phyloP scores from a whole-genome alignment of 2,329 filamentous ascomycete genomes.

The Talaromyces marneffei region DNA sequence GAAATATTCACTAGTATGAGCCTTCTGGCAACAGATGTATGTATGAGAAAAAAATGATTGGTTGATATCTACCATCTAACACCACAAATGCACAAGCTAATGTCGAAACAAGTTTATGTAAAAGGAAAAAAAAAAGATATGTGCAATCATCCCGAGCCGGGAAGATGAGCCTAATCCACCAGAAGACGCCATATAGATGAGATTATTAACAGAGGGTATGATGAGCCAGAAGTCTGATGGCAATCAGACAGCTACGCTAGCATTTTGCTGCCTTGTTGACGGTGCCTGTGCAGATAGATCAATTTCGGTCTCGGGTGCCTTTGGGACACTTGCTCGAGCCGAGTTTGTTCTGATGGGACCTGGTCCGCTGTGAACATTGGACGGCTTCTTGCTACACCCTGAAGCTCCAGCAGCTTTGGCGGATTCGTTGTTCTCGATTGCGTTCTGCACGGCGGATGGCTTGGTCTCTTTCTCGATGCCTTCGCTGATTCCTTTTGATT shows the following conservation, averaged over 20 bases:
- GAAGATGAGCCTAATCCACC: not conserved
- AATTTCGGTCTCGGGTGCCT: constrained; percentile 19
- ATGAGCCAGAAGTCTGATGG: not conserved
- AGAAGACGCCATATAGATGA: not conserved
- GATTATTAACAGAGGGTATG: not conserved
- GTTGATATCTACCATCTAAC: not conserved
- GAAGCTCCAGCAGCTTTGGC: constrained; percentile 30
- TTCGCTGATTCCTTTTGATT: constrained; percentile 23
- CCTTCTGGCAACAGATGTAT: not conserved
- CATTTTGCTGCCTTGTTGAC: constrained; percentile 11
- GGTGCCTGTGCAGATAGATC: constrained; percentile 18
- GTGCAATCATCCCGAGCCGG: not conserved
- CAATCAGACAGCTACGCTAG: constrained; percentile 12
- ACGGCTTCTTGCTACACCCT: constrained; percentile 2
- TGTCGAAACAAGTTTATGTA: not conserved
- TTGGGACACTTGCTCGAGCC: constrained; percentile 18
- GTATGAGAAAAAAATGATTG: not conserved
- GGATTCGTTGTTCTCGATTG: constrained; percentile 30
- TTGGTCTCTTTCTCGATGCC: constrained; percentile 13
- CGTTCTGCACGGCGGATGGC: constrained; percentile 29
- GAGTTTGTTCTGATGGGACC: constrained; percentile 33
- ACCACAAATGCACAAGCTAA: constrained; percentile 1
- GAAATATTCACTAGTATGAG: no score
- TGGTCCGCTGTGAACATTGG: constrained; percentile 16
- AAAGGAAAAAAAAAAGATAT: not conserved